Evolutionary conservation across 2,329 filamentous ascomycete genomes (phyloP), one percentile per base, ranked within the genome.

Genomic region (Zelopaecilomyces penicillatus): DNA sequence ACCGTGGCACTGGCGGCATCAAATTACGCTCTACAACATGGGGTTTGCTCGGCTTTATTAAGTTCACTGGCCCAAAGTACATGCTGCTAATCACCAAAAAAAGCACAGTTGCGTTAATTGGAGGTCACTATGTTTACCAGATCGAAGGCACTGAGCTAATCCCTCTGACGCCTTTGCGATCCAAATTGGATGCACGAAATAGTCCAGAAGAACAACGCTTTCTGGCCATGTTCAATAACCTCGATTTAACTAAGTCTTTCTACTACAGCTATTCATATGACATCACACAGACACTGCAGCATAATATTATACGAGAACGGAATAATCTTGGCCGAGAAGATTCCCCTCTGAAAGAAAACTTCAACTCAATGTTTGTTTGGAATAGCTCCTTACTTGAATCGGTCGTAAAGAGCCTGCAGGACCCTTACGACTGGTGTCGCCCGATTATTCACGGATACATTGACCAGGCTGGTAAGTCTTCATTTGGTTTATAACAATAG

Each of bases 191-290:
- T 51, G 75, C 83, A 42, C 71, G 73, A 41, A 93, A 94, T 56
- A 78, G 87, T 0, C 46, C 46, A 30, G 91, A 97, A 61, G 93
- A 98, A 65, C 82, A 85, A 34, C 82, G 91, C 29, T 97, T 95
- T 57, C 74, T 97, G 31, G 77, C 80, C 28, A 97, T 96, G 42
- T 73, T 98, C 37, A 89, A 87, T 61, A 95, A 95, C 54, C 74
- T 98, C 30, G 93, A 98, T 62, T 69, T 98, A 48, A 89, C 85
- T 0, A 78, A 85, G 45, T 94, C 87, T 0, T 98, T 98, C 63
- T 98, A 98, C 65, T 98, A 96, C 69, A 96, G 91, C 68, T 96
- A 96, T 62, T 94, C 91, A 0, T 98, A 98, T 67, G 88, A 98
- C 60, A 85, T 97, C 53, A 98, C 93, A 1, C 80, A 83, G 43